phyloP scores from a whole-genome alignment of 2,329 filamentous ascomycete genomes.

The Fusarium haematococcum region DNA sequence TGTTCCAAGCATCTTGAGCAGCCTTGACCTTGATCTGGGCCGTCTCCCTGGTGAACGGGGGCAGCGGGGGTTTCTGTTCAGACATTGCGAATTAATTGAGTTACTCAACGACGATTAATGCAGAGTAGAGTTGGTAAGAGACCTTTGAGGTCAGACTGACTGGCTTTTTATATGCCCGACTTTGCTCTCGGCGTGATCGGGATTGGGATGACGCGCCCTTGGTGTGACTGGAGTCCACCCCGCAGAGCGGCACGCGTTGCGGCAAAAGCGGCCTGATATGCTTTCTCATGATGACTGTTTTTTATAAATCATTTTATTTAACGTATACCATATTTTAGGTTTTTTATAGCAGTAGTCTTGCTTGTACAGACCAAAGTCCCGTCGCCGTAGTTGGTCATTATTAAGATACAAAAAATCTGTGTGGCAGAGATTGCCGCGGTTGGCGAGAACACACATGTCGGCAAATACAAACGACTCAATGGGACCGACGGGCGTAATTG shows the following conservation, averaged over 20 bases:
- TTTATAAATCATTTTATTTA: not conserved
- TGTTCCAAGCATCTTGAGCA: constrained; percentile 87
- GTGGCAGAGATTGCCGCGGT: not conserved
- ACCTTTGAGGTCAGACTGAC: not conserved
- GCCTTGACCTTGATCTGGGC: constrained; percentile 84
- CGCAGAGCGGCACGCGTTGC: not conserved
- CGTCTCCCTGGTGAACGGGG: constrained; percentile 80
- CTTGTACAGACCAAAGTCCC: not conserved
- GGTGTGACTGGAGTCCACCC: not conserved
- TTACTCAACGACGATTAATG: not conserved
- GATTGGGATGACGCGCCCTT: not conserved
- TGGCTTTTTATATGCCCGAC: not conserved
- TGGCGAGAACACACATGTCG: not conserved
- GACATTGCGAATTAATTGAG: constrained; percentile 5
- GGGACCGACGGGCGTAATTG: not conserved
- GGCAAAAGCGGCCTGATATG: not conserved
- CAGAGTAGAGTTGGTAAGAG: not conserved
- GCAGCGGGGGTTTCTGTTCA: constrained; percentile 59
- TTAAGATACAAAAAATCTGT: not conserved
- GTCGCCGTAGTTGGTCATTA: not conserved
- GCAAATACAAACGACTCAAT: not conserved
- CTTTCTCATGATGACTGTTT: not conserved
- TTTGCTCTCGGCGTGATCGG: not conserved
- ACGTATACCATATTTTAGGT: not conserved
- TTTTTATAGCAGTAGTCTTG: not conserved